Evolutionary conservation across 2,329 filamentous ascomycete genomes (phyloP).

Genomic region (Hypoxylon sp.): DNA sequence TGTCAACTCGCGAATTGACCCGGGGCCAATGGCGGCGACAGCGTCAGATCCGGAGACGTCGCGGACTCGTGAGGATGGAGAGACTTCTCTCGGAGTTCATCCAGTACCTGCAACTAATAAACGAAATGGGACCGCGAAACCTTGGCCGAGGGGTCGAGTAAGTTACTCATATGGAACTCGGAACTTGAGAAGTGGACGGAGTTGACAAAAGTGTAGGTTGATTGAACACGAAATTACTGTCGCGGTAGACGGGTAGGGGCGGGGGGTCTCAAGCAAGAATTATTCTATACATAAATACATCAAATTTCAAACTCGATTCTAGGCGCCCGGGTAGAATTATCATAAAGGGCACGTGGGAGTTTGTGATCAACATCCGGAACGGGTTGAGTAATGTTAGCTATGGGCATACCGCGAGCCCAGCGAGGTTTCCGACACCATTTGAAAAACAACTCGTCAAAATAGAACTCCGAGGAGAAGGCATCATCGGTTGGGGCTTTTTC

Average conservation of each 20-base stretch:
- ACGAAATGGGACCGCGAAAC: neutral
- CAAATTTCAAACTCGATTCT: no score
- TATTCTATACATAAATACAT: no score
- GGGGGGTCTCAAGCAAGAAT: no score
- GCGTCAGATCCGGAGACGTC: conserved; percentile 9
- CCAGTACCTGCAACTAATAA: conserved; percentile 17
- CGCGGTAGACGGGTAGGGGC: neutral
- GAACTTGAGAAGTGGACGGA: neutral
- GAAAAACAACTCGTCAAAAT: no score
- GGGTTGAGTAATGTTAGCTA: no score
- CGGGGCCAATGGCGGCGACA: conserved; percentile 21
- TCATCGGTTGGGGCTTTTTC: no score
- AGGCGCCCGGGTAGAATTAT: no score
- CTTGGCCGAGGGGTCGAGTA: neutral
- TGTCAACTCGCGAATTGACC: conserved; percentile 31
- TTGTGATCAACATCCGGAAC: no score
- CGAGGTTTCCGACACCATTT: no score
- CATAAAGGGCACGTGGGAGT: no score
- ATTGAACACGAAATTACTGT: neutral
- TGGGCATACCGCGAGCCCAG: no score
- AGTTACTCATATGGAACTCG: neutral
- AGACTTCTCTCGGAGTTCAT: conserved; percentile 19
- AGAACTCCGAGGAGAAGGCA: no score
- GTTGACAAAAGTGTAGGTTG: conserved; percentile 12
- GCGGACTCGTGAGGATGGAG: conserved; percentile 13